These are phyloP conservation scores for Yamadazyma akitaensis DNA, from an alignment of 805 yeast genomes.

Conservation along the genomic window DNA sequence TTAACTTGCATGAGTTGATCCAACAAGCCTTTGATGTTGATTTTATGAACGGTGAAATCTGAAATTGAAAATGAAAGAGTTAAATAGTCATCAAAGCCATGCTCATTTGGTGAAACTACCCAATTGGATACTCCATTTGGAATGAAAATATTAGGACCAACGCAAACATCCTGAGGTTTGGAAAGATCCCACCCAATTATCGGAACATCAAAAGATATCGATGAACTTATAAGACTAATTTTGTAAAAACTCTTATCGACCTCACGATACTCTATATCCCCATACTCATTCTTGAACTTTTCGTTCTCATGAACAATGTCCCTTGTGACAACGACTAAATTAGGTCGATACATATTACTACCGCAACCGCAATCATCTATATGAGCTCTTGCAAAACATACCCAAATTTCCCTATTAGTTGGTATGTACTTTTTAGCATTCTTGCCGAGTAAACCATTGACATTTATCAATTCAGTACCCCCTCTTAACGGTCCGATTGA, in stretches of 20 bases:
- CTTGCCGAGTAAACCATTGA: conserved; percentile 15
- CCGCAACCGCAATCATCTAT: conserved; percentile 41
- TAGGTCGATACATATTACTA: conserved; percentile 36
- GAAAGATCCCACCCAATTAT: conserved; percentile 25
- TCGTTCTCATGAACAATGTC: background rate
- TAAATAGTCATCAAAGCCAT: conserved; percentile 22
- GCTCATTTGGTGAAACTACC: conserved; percentile 13
- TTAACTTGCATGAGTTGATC: conserved; percentile 15
- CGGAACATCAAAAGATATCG: conserved; percentile 29
- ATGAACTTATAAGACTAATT: conserved; percentile 30
- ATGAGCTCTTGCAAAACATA: conserved; percentile 42
- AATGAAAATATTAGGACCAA: conserved; percentile 29
- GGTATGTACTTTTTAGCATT: conserved; percentile 12
- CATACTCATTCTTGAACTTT: conserved; percentile 3
- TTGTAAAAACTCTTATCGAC: conserved; percentile 15
- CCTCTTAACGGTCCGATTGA: conserved; percentile 35
- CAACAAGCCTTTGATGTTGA: conserved; percentile 34
- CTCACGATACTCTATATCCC: conserved; percentile 4
- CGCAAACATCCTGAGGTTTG: conserved; percentile 22
- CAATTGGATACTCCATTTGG: conserved; percentile 37
- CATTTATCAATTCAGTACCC: conserved; percentile 33
- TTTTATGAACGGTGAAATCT: conserved; percentile 33
- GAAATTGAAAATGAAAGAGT: conserved; percentile 36
- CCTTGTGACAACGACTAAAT: conserved; percentile 28
- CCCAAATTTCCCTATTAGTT: conserved; percentile 30